Conservation (phyloP, 1,139 yeast species). For the Pichia sp. region DNA sequence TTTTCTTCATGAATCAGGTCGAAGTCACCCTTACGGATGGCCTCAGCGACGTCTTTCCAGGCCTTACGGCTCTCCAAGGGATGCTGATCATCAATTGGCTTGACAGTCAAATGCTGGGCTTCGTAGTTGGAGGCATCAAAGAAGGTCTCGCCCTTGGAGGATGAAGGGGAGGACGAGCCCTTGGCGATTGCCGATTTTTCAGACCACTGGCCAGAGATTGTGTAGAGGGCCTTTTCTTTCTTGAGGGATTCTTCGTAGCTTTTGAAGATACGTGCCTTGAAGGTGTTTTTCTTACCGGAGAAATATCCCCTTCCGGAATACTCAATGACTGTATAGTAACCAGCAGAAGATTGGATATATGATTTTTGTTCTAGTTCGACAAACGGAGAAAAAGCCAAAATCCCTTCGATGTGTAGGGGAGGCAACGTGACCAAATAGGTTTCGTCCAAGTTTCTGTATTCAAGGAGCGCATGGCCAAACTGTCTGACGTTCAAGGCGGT, state of each 20-base stretch:
- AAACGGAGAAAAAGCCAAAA: constrained; percentile 83
- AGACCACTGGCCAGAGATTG: constrained; percentile 91
- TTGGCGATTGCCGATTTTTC: constrained; percentile 54
- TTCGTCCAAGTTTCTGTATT: constrained; percentile 56
- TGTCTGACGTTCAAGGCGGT: constrained; percentile 81
- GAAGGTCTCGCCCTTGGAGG: constrained; percentile 38
- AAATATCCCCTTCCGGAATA: constrained; percentile 92
- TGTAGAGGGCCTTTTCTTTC: constrained; percentile 65
- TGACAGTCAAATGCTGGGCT: constrained; percentile 61
- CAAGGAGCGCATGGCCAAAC: constrained; percentile 81
- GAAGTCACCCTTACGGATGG: constrained; percentile 68
- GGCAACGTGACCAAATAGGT: constrained; percentile 82
- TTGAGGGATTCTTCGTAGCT: constrained; percentile 44
- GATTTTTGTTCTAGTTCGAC: constrained; percentile 80
- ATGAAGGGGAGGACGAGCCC: constrained; percentile 34
- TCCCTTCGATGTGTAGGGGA: constrained; percentile 92
- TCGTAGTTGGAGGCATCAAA: constrained; percentile 58
- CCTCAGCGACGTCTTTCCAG: constrained; percentile 86
- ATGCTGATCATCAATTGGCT: constrained; percentile 73
- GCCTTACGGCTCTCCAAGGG: constrained; percentile 76
- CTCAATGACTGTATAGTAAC: constrained; percentile 70
- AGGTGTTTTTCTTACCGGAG: constrained; percentile 90
- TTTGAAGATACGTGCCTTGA: constrained; percentile 75
- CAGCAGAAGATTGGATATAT: constrained; percentile 74
- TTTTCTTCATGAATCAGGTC: constrained; percentile 72